phyloP scores from a whole-genome alignment of 2,329 filamentous ascomycete species.

The Penicillium glabrum region DNA sequence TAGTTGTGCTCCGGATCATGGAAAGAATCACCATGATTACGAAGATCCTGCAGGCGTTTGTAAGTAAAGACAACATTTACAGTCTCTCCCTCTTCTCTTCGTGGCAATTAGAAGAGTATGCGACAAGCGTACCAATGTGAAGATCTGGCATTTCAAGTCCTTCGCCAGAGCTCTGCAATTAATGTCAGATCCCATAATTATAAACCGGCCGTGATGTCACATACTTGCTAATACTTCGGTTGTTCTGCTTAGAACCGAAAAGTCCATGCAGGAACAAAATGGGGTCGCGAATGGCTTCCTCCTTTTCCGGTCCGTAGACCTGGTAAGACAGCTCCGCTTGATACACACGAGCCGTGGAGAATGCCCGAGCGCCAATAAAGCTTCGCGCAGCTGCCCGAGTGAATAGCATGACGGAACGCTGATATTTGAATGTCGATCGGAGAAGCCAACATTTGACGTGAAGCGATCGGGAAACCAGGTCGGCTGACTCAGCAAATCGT shows the following conservation, averaged over 20 bases:
- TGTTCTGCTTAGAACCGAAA: constrained; percentile 95
- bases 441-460: neutral
- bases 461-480: neutral
- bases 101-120: neutral
- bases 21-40: constrained; percentile 90
- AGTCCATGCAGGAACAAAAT: constrained; percentile 90
- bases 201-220: constrained; percentile 28
- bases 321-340: constrained; percentile 36
- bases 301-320: constrained; percentile 36
- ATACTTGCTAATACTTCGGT: constrained; percentile 90
- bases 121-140: constrained; percentile 65
- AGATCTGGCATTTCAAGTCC: constrained; percentile 77
- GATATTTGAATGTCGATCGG: neutral
- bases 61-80: neutral
- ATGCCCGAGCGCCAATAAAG: constrained; percentile 21
- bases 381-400: constrained; percentile 14
- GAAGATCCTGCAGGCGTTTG: constrained; percentile 63
- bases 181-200: neutral
- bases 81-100: neutral
- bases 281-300: constrained; percentile 50
- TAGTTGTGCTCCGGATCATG: constrained; percentile 79
- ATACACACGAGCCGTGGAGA: constrained; percentile 32
- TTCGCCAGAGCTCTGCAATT: constrained; percentile 66
- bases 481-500: neutral
- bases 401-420: neutral